Evolutionary conservation across 164 flowering plant genomes (phyloP).

Genomic region (Vitis labrusca): DNA sequence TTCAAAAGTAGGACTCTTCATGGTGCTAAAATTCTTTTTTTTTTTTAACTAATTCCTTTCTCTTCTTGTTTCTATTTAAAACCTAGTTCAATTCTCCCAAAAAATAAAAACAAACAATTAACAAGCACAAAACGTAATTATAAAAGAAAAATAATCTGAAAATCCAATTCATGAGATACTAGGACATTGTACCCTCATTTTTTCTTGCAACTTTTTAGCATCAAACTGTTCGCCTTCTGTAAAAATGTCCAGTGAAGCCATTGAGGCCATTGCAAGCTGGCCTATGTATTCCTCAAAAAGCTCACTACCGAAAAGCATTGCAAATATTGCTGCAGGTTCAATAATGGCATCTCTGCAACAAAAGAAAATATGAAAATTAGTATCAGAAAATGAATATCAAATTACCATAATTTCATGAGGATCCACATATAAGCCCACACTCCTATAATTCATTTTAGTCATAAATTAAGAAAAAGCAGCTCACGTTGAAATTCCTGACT

Average conservation of each 20-base stretch:
- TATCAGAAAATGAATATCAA: neutral
- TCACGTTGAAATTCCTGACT: slow-evolving; percentile 46
- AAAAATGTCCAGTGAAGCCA: slow-evolving; percentile 95
- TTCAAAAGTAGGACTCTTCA: too few species aligned
- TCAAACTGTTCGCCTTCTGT: slow-evolving; percentile 85
- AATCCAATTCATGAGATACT: neutral
- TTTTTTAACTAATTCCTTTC: too few species aligned
- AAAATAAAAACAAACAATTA: neutral
- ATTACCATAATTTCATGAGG: neutral
- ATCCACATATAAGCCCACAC: neutral
- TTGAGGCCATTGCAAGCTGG: slow-evolving; percentile 98
- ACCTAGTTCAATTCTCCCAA: too few species aligned
- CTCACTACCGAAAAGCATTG: slow-evolving; percentile 99
- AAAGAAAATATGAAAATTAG: slow-evolving; percentile 3
- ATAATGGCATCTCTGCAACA: slow-evolving; percentile 83
- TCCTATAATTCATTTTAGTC: neutral
- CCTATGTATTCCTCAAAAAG: slow-evolving; percentile 99
- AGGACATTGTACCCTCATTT: slow-evolving; percentile 71
- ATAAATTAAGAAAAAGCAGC: slow-evolving; percentile 7
- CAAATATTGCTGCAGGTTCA: slow-evolving; percentile 98
- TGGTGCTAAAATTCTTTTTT: too few species aligned
- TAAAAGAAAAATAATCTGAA: neutral
- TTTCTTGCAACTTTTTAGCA: slow-evolving; percentile 84
- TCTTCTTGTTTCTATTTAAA: too few species aligned
- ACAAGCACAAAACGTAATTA: neutral